phyloP scores from a whole-genome alignment of 805 yeast species.

The Saccharomycopsis oosterbeekiorum region DNA sequence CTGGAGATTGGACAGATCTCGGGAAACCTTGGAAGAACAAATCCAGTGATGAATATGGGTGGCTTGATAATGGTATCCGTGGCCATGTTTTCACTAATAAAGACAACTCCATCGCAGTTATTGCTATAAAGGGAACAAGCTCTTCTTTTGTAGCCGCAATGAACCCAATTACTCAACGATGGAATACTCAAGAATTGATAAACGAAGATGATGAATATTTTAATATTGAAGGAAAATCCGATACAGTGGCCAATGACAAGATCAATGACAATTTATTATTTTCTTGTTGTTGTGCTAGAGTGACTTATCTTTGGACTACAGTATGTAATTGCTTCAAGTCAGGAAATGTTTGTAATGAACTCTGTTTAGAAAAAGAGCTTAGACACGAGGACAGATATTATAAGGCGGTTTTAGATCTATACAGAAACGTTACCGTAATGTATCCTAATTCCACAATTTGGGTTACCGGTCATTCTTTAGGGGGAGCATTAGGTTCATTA shows the following conservation, averaged over 20 bases:
- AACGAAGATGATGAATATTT: conserved; percentile 22
- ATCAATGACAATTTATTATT: conserved; percentile 80
- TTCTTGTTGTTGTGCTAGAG: conserved; percentile 93
- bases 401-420: conserved; percentile 67
- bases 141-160: conserved; percentile 54
- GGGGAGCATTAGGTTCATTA: conserved; percentile 76
- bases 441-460: conserved; percentile 73
- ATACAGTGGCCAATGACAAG: conserved; percentile 74
- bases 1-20: conserved; percentile 84
- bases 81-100: conserved; percentile 80
- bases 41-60: conserved; percentile 51
- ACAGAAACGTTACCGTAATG: conserved; percentile 51
- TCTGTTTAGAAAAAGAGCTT: conserved; percentile 72
- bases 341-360: conserved; percentile 80
- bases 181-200: neutral
- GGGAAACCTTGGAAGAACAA: conserved; percentile 41
- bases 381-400: conserved; percentile 72
- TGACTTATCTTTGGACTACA: conserved; percentile 84
- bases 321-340: conserved; percentile 89
- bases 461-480: conserved; percentile 93
- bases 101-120: conserved; percentile 50
- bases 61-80: conserved; percentile 77
- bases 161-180: neutral
- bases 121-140: conserved; percentile 85
- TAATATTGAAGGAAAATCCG: conserved; percentile 31